Evolutionary conservation across 2,329 filamentous ascomycete species (phyloP), one percentile per base, ranked within the genome.

Genomic region (Purpureocillium takamizusanense): DNA sequence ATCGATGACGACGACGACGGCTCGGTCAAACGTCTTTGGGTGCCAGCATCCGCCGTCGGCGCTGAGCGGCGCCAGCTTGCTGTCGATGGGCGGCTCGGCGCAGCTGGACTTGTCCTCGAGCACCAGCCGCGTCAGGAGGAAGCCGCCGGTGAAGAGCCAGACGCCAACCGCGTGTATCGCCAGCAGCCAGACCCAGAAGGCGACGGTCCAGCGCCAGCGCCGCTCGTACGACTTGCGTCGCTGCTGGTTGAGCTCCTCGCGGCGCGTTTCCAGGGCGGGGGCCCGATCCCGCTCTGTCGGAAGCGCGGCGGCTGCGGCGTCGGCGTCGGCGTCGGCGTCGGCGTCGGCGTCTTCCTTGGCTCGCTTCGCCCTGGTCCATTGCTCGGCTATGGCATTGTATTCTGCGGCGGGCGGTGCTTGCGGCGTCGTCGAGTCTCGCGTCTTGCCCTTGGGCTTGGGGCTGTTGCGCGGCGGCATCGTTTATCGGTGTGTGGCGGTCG

Each of bases 91-190:
- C 36, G 85, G 78, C 31, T 68, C 61, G 10, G 68, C 65, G 59
- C 86, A 92, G 41, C 69, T 70, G 11, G 86, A 88, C 56, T 81
- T 83, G 52, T 87, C 76, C 45, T 87, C 81, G 41, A 92, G 71
- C 37, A 90, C 82, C 44, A 87, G 66, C 42, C 92, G 78, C 40
- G 90, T 95, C 47, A 98, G 76, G 45, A 98, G 77, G 61, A 98
- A 98, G 29, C 92, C 92, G 57, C 83, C 88, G 18, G 87, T 94
- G 64, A 98, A 98, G 56, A 95, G 83, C 56, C 84, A 86, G 51
- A 97, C 82, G 42, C 88, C 90, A 28, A 83, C 67, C 33, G 76
- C 69, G 57, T 98, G 92, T 31, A 95, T 73, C 47, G 64, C 76
- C 57, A 86, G 63, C 55, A 89, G 65, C 69, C 81, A 80, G 30